phyloP scores from a whole-genome alignment of 2,329 filamentous ascomycete genomes.

The Graphiopsis chlorocephala region DNA sequence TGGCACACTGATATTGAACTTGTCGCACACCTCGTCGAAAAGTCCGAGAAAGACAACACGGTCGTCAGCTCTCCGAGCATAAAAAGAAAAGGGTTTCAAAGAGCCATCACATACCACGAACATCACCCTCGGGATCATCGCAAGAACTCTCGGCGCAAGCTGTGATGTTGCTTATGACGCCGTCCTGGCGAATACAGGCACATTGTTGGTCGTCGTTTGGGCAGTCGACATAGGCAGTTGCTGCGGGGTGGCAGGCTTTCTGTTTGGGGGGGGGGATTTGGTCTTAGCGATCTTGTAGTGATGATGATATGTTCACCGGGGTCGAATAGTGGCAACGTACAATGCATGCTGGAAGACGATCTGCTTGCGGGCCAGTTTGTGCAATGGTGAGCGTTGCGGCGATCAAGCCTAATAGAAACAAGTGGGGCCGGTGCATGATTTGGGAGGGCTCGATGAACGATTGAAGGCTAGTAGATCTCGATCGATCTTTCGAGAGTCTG shows the following conservation, averaged over 20 bases:
- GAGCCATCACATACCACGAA: constrained; percentile 18
- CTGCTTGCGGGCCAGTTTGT: constrained; percentile 22
- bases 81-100: neutral
- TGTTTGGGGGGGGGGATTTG: neutral
- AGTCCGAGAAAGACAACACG: constrained; percentile 19
- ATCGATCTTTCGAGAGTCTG: neutral
- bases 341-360: constrained; percentile 19
- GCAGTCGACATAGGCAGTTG: constrained; percentile 25
- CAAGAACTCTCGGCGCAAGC: constrained; percentile 21
- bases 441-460: neutral
- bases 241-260: constrained; percentile 24
- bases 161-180: constrained; percentile 22
- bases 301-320: neutral
- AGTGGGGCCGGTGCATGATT: neutral
- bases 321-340: constrained; percentile 3
- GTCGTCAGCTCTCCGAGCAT: constrained; percentile 2
- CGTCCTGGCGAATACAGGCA: constrained; percentile 22
- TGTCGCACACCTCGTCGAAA: constrained; percentile 22
- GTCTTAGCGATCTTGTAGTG: neutral
- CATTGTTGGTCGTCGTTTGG: constrained; percentile 25
- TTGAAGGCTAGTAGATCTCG: neutral
- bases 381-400: constrained; percentile 13
- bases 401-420: neutral
- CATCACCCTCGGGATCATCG: constrained; percentile 17
- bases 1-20: constrained; percentile 21